Percentiles rank a stretch among this genome's conserved stretches.
Evolutionary conservation across 2,329 filamentous ascomycete species (phyloP).

Genomic region (Chaetomiaceae sp.): DNA sequence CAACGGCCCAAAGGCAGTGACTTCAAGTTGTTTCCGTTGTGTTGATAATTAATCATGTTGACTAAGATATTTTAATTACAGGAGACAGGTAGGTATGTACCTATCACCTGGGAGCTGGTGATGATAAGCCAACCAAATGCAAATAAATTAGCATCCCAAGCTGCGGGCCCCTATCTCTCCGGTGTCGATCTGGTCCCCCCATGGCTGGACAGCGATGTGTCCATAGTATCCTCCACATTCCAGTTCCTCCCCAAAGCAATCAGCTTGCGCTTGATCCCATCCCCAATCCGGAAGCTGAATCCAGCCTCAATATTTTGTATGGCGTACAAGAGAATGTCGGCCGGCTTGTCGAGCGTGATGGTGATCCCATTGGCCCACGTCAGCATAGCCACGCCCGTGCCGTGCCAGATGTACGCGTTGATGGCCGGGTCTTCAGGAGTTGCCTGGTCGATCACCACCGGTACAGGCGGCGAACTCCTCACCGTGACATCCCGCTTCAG

Average conservation of each 20-base stretch:
- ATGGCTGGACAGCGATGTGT: no score
- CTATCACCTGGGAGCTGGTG: no score
- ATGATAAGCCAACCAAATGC: no score
- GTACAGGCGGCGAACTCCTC: conserved; percentile 3
- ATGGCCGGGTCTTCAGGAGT: conserved; percentile 36
- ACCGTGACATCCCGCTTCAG: conserved; percentile 4
- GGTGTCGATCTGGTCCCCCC: no score
- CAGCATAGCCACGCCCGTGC: conserved; percentile 35
- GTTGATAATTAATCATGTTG: no score
- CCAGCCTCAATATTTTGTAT: conserved; percentile 37
- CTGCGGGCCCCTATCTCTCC: no score
- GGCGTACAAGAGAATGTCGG: conserved; percentile 38
- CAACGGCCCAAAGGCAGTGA: no score
- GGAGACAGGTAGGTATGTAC: no score
- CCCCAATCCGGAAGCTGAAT: conserved; percentile 39
- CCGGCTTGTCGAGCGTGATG: conserved; percentile 36
- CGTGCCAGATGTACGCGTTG: conserved; percentile 37
- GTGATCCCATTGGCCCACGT: conserved; percentile 32
- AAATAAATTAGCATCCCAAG: no score
- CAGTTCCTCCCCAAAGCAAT: conserved; percentile 35
- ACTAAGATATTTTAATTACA: no score
- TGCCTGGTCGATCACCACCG: conserved; percentile 37
- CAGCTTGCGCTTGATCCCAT: conserved; percentile 44
- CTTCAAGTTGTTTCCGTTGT: no score
- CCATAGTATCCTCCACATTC: conserved; percentile 33